Evolutionary conservation across 2,329 filamentous ascomycete species (phyloP), one percentile per base, ranked within the genome.

Genomic region (Cladophialophora carrionii): DNA sequence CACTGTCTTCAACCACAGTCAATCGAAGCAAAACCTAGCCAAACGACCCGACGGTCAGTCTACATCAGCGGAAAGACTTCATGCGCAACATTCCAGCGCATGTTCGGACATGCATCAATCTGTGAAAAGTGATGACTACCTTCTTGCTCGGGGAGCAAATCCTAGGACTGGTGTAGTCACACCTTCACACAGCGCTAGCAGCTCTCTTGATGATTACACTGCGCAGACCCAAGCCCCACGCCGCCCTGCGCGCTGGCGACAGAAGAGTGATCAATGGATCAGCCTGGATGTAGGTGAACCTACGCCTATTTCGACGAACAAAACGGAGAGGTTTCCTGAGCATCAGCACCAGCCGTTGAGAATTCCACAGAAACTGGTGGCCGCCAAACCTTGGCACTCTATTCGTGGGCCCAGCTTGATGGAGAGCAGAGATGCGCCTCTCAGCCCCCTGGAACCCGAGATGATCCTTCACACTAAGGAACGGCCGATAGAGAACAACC

Each of bases 121-220:
- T 32, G 70, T 72, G 14, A 72, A 72, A 46, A 70, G 68, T n/a
- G 76, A 77, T 41, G 76, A 78, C 52, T 74, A 72, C 62, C 68
- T 78, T 14, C 71, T 73, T 9, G 73, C 62, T 14, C 71, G 75
- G 57, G 76, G 74, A 31, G 73, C 72, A 10, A 79, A 75, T 63
- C 71, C 75, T 24, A 73, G 74, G 31, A 77, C 77, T 1, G 75
- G 76, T 4, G 74, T 80, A 6, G 71, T 78, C 5, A 78, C 74
- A 37, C 77, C 78, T 9, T 62, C 72, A 37, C 64, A 73, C 57
- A 75, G 73, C 53, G 67, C 60, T 48, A 71, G 37, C 49, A 72
- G 66, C 26, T 64, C 67, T 32, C 71, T 70, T 8, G 69, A 26
- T 29, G 48, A 73, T 48, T 51, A 53, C 37, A 43, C 68, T 9